Evolutionary conservation across 352 stramenopile species (phyloP).

Genomic region (Blastocystis sp.): DNA sequence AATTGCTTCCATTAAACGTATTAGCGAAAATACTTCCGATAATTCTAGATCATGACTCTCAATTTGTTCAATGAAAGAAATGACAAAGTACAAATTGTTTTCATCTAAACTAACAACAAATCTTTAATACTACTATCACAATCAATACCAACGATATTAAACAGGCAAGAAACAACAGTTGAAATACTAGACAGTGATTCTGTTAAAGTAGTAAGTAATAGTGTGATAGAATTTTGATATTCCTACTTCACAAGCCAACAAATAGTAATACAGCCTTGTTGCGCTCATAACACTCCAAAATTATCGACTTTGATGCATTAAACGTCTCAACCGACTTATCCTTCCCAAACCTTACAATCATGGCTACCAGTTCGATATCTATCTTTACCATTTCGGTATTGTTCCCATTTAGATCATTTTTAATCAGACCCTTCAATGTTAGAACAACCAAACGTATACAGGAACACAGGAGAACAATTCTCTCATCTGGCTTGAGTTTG

Average conservation of each 20-base stretch:
- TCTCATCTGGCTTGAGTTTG: neutral
- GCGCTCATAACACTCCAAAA: neutral
- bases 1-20: neutral
- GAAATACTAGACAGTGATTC: neutral
- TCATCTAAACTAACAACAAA: neutral
- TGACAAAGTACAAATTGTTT: neutral
- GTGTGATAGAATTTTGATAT: neutral
- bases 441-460: neutral
- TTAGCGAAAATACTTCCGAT: neutral
- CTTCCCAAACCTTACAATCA: neutral
- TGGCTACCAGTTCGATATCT: neutral
- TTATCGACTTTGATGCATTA: neutral
- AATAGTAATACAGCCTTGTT: neutral
- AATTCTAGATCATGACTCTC: neutral
- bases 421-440: neutral
- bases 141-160: neutral
- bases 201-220: neutral
- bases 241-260: neutral
- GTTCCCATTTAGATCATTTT: neutral
- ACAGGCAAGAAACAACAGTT: neutral
- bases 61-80: neutral
- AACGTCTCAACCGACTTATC: neutral
- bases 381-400: neutral
- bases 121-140: neutral
- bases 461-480: neutral